Evolutionary conservation across 192 early-diverging fungal species (phyloP), one percentile per base, ranked within the genome.

Genomic region (Coemansia sp.): DNA sequence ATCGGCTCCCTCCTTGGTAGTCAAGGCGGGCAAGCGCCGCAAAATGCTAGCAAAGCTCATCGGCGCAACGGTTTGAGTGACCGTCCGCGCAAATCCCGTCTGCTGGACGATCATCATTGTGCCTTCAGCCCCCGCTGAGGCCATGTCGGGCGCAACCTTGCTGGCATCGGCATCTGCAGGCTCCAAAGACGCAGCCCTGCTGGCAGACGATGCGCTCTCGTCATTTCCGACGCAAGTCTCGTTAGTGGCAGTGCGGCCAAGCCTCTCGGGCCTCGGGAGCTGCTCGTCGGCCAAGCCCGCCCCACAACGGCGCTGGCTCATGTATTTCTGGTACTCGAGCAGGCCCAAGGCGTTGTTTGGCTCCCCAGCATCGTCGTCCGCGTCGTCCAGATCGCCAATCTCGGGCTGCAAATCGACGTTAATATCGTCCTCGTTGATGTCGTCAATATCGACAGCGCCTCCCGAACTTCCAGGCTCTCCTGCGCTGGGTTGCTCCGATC

Each of bases 1-100:
- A 78, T 99, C 96, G 37, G 95, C 93, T 40, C 91, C 83, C 39
- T 93, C 93, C 10, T 92, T 88, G 64, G 92, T 97, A 56, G 90
- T 83, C 53, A 94, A 78, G 12, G 76, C 86, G 9, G 93, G 89
- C 32, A 99, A 84, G 37, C 88, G 85, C 20, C 85, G 86, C 45
- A 96, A 65, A 11, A 97, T 75, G 9, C 89, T 80, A 46, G 91
- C 88, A 24, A 96, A 77, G 49, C 37, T 73, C 62, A 68, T 61
- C n/a, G 74, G 68, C n/a, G 74, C 77, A 27, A 66, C 51, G 41
- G 76, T 65, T 27, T 73, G 70, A 20, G 53, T 59, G 4, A 29
- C 47, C 4, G 12, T 60, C 12, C 47, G 27, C 9, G 66, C 45
- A 10, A 70, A 43, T 1, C 65, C 73, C 4, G 76, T 25, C 65